Base-by-base conservation (phyloP, 768 basidiomycete species). In the Lepiota venenata region DNA sequence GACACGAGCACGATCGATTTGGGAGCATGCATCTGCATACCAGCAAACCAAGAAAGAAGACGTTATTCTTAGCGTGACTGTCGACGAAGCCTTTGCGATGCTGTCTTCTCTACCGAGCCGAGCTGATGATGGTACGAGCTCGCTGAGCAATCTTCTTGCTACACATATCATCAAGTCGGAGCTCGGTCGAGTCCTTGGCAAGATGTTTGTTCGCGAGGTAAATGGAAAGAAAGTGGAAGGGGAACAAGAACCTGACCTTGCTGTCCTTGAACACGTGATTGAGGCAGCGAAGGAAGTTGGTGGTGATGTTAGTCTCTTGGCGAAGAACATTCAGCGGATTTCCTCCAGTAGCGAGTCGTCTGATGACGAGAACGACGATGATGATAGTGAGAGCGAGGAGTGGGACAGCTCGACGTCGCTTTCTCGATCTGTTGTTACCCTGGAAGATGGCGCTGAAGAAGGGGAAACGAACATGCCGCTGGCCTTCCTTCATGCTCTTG, bases 231-330 rank as follows among this genome's bases (percentile, higher is more conserved):
- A 70, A 32, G 69, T 71, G 60, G 64, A 61, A 44, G 72, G 68
- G 20, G 53, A 57, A n/a, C 61, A 64, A 36, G 46, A 66, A 46
- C 60, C 66, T 27, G 66, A 72, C 25, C 69, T 73, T 14, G 66
- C 69, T 37, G 76, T 76, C 58, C 74, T 77, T 65, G 65, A 69
- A 49, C 70, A 67, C 29, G 83, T 83, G 0, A 65, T 89, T 37
- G 78, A 79, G 6, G 81, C 81, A 21, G 84, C 85, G 18, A 75
- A 74, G 43, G 81, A 83, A 50, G 76, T 91, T 5, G 86, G 87
- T 2, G 88, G 87, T 1, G 62, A 66, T 10, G 75, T 82, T 0
- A 76, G 75, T 2, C 69, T 75, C 50, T 70, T 91, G 14, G 86
- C 79, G 0, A 71, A 75, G 58, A 62, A 70, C 5, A 71, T 90